phyloP scores from a whole-genome alignment of 1,284 basidiomycete species.

The Trametes polyzona region DNA sequence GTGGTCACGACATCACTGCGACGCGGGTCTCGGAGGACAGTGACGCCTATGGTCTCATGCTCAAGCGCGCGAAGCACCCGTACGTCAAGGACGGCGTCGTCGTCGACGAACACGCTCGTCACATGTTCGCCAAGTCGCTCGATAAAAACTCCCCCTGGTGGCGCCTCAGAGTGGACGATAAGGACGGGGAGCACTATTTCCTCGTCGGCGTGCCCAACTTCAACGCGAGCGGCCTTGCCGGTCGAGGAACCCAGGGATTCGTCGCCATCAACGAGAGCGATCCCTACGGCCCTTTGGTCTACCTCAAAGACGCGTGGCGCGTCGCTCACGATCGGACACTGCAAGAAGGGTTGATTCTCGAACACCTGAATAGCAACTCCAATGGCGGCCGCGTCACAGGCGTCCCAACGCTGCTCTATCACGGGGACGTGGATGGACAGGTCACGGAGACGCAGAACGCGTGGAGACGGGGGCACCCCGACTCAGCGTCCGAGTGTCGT shows the following conservation, averaged over 20 bases:
- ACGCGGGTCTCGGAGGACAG: neutral
- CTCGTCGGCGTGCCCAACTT: conserved; percentile 8
- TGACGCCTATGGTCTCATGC: conserved; percentile 1
- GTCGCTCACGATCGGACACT: neutral
- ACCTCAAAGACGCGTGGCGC: neutral
- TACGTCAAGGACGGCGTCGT: too few species aligned
- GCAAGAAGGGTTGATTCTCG: neutral
- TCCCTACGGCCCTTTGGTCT: neutral
- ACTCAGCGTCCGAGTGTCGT: too few species aligned
- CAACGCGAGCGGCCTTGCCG: neutral
- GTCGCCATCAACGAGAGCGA: neutral
- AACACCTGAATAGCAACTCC: neutral
- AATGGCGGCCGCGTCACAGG: too few species aligned
- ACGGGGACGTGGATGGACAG: conserved; percentile 7
- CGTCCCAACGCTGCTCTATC: neutral
- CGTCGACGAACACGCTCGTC: neutral
- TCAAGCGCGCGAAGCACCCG: neutral
- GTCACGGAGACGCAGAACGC: too few species aligned
- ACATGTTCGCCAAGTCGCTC: conserved; percentile 1
- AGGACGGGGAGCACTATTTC: neutral
- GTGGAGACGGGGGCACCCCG: too few species aligned
- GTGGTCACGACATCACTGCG: conserved; percentile 10
- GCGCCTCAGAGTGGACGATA: neutral
- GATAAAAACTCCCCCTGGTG: neutral
- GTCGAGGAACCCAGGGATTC: neutral